Conservation (phyloP, 371 early-diverging fungal species). For the Rhizopus stolonifer region DNA sequence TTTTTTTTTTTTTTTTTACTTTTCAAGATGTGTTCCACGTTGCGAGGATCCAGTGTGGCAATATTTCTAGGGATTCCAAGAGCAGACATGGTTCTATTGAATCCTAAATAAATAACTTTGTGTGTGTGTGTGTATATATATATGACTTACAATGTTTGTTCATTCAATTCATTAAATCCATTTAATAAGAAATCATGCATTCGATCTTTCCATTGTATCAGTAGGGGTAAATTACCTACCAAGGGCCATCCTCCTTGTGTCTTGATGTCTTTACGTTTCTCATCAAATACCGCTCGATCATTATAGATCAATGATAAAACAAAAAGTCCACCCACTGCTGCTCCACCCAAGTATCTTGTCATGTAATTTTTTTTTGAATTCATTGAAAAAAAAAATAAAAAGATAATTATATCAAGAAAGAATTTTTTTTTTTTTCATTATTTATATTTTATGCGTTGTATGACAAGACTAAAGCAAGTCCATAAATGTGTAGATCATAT, state of each 20-base stretch:
- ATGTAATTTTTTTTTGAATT: conserved; percentile 4
- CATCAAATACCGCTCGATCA: conserved; percentile 31
- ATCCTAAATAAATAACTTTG: background rate
- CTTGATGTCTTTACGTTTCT: conserved; percentile 12
- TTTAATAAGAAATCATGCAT: conserved; percentile 22
- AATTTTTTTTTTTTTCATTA: too few species aligned
- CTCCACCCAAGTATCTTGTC: conserved; percentile 24
- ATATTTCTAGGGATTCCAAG: conserved; percentile 25
- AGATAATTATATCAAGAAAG: background rate
- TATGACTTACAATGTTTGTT: conserved; percentile 31
- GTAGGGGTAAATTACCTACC: conserved; percentile 17
- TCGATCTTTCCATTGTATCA: conserved; percentile 11
- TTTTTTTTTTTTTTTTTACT: too few species aligned
- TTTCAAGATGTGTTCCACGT: conserved; percentile 35
- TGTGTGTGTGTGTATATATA: too few species aligned
- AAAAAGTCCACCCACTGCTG: conserved; percentile 22
- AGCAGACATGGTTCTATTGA: conserved; percentile 24
- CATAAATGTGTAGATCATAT: too few species aligned
- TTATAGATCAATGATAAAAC: conserved; percentile 23
- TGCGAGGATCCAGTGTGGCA: conserved; percentile 25
- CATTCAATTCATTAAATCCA: conserved; percentile 9
- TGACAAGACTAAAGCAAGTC: too few species aligned
- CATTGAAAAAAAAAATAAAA: background rate
- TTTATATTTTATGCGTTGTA: too few species aligned
- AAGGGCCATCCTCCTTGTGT: conserved; percentile 23